These are phyloP conservation scores for Russula ochroleuca DNA, from an alignment of 768 basidiomycete genomes.

Conservation along the genomic window DNA sequence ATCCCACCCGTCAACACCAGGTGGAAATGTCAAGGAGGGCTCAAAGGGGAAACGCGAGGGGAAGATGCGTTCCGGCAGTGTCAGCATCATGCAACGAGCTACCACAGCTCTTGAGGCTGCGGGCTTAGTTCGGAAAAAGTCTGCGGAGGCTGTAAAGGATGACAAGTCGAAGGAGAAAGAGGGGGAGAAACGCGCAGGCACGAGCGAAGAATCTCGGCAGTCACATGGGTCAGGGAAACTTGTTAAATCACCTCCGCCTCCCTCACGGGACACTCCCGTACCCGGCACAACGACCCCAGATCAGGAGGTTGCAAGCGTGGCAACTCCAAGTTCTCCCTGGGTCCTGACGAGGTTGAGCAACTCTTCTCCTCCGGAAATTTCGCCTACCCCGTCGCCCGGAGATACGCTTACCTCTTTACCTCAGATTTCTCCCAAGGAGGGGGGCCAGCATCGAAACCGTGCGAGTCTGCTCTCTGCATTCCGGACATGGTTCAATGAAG, in stretches of 20 bases:
- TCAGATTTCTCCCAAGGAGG: constrained; percentile 36
- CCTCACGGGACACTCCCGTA: constrained; percentile 42
- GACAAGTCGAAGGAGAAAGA: constrained; percentile 45
- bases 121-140: constrained; percentile 79
- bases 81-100: constrained; percentile 94
- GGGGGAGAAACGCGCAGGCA: constrained; percentile 42
- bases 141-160: constrained; percentile 65
- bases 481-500: constrained; percentile 90
- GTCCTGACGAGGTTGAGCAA: constrained; percentile 40
- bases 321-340: constrained; percentile 57
- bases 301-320: constrained; percentile 34
- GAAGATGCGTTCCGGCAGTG: constrained; percentile 79
- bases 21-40: constrained; percentile 52
- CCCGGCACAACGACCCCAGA: constrained; percentile 52
- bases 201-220: constrained; percentile 54
- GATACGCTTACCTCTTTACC: constrained; percentile 48
- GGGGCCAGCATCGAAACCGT: constrained; percentile 51
- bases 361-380: constrained; percentile 35
- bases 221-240: constrained; percentile 67
- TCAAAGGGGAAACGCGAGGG: constrained; percentile 48
- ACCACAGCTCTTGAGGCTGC: constrained; percentile 87
- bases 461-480: constrained; percentile 83
- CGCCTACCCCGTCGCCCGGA: constrained; percentile 52
- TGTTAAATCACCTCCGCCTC: constrained; percentile 71
- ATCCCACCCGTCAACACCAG: constrained; percentile 69